Percentiles rank a stretch among this genome's conserved stretches.
Conservation (phyloP, 306 rosid genomes). For the Vigna radiata region DNA sequence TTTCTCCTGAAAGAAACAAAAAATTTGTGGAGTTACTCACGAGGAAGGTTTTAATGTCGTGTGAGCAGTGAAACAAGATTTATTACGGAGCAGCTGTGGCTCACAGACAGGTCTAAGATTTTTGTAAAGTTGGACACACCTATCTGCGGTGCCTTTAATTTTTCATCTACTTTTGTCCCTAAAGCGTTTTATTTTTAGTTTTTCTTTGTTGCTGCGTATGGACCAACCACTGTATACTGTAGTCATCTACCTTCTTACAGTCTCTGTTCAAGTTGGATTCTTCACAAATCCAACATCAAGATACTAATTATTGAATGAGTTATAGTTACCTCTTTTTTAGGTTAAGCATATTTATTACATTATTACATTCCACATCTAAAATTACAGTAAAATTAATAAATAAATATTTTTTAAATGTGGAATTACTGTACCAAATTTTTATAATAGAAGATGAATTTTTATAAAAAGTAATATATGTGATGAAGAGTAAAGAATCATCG, state of each 20-base stretch:
- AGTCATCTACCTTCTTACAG: neutral
- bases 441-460: too few relatives aligned
- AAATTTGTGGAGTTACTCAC: constrained; percentile 22
- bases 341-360: neutral
- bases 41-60: constrained; percentile 13
- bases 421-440: too few relatives aligned
- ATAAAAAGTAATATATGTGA: too few relatives aligned
- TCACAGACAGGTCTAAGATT: neutral
- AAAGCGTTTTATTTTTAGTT: neutral
- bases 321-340: neutral
- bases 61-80: neutral
- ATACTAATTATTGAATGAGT: neutral
- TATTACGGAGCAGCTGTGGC: constrained; percentile 1
- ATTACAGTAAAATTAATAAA: too few relatives aligned
- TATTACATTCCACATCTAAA: too few relatives aligned
- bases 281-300: neutral
- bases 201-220: neutral
- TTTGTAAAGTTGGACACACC: neutral
- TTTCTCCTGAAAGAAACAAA: constrained; percentile 13
- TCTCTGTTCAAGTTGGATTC: constrained; percentile 7
- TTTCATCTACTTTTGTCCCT: neutral
- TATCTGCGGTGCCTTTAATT: constrained; percentile 8
- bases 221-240: constrained; percentile 5
- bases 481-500: too few relatives aligned
- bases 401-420: too few relatives aligned